Base-by-base conservation (phyloP, 139 green algal species). In the Microglena sp. region DNA sequence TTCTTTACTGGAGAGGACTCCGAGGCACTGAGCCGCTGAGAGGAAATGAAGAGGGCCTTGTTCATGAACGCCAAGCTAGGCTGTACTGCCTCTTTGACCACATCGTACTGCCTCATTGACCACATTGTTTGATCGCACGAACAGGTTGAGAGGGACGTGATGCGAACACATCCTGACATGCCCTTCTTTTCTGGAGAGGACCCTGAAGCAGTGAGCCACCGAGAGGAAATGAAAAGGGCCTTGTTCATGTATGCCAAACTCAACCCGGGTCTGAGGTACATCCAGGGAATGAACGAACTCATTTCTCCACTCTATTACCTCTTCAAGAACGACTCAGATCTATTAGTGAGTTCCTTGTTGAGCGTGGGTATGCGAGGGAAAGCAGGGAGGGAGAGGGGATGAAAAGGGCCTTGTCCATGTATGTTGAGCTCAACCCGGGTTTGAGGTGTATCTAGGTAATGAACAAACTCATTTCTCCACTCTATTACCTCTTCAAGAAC, bases 281-380 rank as follows among this genome's bases (percentile, higher is more conserved):
- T 98, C 56, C 92, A 97, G 64, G 92, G 92, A 76, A 97, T 98
- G 92, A 98, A 98, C 76, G 92, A 98, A 79, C 80, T 98, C 63
- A 83, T 91, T 4, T 92, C 92, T 2, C 88, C 89, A 5, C 67
- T 98, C 15, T 95, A 96, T 68, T 95, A 90, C 70, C 58, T 93
- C 0, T 95, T 96, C 82, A 81, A 75, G 28, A 83, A 68, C n/a
- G 76, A 84, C 54, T n/a, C 67, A 30, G 66, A 86, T 26, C 32
- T 18, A 7, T 21, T 29, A 15, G 46, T 58, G 46, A 28, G 15
- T 18, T 50, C 40, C 11, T 11, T 50, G n/a, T n/a, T n/a, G n/a
- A n/a, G n/a, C n/a, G n/a, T n/a, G n/a, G n/a, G n/a, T n/a, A n/a
- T n/a, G n/a, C n/a, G n/a, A n/a, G n/a, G n/a, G n/a, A n/a, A n/a